phyloP scores from a whole-genome alignment of 2,329 filamentous ascomycete genomes.

The Paraphaeosphaeria sporulosa region DNA sequence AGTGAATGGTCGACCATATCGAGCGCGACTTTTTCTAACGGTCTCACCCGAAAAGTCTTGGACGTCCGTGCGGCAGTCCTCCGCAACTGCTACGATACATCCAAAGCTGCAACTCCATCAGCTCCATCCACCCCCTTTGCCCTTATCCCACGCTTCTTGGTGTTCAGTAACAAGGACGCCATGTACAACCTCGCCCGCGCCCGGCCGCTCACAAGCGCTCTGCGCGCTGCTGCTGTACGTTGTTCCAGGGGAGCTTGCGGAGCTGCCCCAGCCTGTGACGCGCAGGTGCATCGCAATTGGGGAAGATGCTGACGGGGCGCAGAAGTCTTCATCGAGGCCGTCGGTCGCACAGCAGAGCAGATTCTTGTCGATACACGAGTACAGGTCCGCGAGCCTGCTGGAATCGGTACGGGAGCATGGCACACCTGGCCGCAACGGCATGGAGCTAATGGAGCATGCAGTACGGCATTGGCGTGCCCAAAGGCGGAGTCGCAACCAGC shows the following conservation, averaged over 20 bases:
- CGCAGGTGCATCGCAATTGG: conserved; percentile 36
- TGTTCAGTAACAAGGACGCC: conserved; percentile 50
- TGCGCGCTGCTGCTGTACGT: conserved; percentile 79
- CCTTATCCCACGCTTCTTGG: conserved; percentile 26
- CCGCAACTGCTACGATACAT: conserved; percentile 34
- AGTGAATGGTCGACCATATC: conserved; percentile 20
- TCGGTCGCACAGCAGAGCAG: conserved; percentile 79
- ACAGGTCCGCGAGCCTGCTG: conserved; percentile 91
- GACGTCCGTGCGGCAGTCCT: conserved; percentile 36
- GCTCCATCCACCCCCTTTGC: conserved; percentile 32
- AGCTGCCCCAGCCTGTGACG: conserved; percentile 41
- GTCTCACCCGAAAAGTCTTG: conserved; percentile 37
- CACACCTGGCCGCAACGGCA: conserved; percentile 16
- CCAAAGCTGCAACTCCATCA: conserved; percentile 32
- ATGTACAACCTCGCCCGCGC: conserved; percentile 89
- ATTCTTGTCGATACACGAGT: conserved; percentile 96
- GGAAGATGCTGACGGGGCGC: conserved; percentile 39
- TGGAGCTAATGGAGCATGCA: conserved; percentile 53
- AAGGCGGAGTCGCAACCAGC: conserved; percentile 83
- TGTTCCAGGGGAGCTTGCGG: conserved; percentile 17
- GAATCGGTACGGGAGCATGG: conserved; percentile 61
- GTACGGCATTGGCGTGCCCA: conserved; percentile 95
- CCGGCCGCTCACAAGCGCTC: conserved; percentile 78
- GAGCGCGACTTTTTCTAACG: conserved; percentile 11
- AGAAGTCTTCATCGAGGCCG: conserved; percentile 65